Evolutionary conservation across 345 rosid species (phyloP).

Genomic region (Hibiscus mutabilis): DNA sequence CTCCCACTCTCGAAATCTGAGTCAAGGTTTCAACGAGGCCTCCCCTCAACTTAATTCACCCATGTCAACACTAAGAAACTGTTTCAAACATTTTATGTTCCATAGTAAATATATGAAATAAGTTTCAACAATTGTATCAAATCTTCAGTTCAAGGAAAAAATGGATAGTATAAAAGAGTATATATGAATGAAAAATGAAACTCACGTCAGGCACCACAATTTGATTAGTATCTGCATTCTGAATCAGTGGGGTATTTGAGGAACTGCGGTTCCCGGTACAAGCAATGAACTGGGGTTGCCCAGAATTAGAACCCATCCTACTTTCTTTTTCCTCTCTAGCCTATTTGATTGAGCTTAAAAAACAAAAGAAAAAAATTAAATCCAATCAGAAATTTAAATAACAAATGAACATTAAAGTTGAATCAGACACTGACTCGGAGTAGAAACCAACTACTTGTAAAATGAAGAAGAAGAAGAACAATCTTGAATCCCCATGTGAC

Average conservation of each 20-base stretch:
- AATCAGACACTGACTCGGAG: not conserved
- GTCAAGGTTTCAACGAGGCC: not conserved
- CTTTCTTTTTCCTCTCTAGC: slow-evolving; percentile 6
- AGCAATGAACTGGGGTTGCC: slow-evolving; percentile 70
- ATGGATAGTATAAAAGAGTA: not conserved
- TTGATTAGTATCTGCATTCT: slow-evolving; percentile 43
- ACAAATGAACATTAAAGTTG: not conserved
- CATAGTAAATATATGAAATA: not conserved
- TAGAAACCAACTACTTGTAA: no score
- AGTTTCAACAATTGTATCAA: not conserved
- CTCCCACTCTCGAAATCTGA: not conserved
- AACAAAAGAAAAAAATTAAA: not conserved
- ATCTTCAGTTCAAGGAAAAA: not conserved
- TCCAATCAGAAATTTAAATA: not conserved
- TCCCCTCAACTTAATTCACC: not conserved
- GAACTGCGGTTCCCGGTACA: slow-evolving; percentile 54
- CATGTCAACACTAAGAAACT: not conserved
- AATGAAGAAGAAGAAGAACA: not conserved
- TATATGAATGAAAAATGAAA: not conserved
- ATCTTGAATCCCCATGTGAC: no score
- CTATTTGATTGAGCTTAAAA: not conserved
- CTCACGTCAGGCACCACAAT: slow-evolving; percentile 80
- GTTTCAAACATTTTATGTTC: not conserved
- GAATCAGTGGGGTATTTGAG: slow-evolving; percentile 62
- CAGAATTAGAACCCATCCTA: slow-evolving; percentile 39